These are phyloP conservation scores for Eucalyptus regnans DNA, from an alignment of 345 rosid species.

Conservation along the genomic window DNA sequence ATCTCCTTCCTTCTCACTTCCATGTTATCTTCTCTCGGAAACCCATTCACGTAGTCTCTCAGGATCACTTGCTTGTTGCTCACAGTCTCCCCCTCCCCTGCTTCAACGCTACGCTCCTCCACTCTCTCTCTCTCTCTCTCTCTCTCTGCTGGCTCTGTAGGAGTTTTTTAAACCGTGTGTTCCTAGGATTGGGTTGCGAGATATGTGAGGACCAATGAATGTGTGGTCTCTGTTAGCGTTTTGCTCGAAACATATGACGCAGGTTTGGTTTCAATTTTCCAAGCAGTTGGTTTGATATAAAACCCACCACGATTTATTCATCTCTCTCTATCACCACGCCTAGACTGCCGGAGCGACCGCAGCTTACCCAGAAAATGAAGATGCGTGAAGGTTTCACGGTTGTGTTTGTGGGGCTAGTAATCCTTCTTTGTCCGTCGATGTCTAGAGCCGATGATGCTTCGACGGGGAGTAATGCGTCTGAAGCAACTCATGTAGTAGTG, in stretches of 20 bases:
- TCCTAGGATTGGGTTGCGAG: no score
- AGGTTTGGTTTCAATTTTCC: background rate
- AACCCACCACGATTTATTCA: background rate
- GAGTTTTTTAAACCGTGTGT: no score
- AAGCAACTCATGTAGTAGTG: conserved; percentile 38
- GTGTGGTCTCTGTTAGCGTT: no score
- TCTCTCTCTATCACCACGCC: background rate
- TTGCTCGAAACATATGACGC: background rate
- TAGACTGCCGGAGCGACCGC: background rate
- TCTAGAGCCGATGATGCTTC: background rate
- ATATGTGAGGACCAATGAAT: no score
- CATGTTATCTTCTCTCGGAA: no score
- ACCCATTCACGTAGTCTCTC: no score
- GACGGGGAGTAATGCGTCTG: conserved; percentile 4
- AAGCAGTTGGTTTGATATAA: background rate
- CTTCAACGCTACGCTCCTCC: no score
- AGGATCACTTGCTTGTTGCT: no score
- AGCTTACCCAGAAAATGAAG: background rate
- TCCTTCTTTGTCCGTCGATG: background rate
- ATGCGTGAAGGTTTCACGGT: background rate
- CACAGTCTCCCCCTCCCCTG: no score
- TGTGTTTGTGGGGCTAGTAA: background rate
- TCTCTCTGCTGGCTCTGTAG: no score
- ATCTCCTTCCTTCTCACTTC: no score
- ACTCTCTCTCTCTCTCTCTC: no score